Evolutionary conservation across 179 eudicot species (phyloP).

Genomic region (Carnegiea gigantea): DNA sequence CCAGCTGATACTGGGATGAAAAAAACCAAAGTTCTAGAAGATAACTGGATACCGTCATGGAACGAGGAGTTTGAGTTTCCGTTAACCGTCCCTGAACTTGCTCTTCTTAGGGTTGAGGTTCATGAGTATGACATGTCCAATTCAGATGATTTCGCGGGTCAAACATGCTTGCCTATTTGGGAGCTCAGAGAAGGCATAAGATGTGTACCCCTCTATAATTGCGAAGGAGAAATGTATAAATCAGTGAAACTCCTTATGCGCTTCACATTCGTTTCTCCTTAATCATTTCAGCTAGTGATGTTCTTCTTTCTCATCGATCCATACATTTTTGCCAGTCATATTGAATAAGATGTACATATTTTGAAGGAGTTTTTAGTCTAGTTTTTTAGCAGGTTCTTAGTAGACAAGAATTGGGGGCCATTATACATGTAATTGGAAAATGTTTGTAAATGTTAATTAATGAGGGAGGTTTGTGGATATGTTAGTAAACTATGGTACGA

Average conservation of each 20-base stretch:
- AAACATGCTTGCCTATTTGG: slow-evolving; percentile 72
- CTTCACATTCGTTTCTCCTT: slow-evolving; percentile 45
- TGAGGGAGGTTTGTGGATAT: not conserved
- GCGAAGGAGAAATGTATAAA: slow-evolving; percentile 66
- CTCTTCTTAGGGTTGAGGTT: slow-evolving; percentile 81
- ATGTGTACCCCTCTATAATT: slow-evolving; percentile 59
- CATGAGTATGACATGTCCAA: slow-evolving; percentile 92
- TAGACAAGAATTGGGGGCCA: not conserved
- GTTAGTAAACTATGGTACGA: not conserved
- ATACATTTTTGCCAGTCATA: not conserved
- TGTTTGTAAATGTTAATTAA: not conserved
- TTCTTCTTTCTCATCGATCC: not conserved
- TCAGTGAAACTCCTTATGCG: slow-evolving; percentile 82
- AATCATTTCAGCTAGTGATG: not conserved
- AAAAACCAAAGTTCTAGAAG: slow-evolving; percentile 73
- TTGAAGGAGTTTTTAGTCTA: too few species aligned
- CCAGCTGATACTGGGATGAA: slow-evolving; percentile 57
- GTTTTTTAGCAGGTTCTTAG: not conserved
- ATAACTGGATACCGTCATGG: slow-evolving; percentile 88
- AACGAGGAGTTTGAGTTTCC: slow-evolving; percentile 74
- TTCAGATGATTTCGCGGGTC: slow-evolving; percentile 94
- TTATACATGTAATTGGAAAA: not conserved
- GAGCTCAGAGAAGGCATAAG: slow-evolving; percentile 78
- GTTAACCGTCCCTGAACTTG: slow-evolving; percentile 82
- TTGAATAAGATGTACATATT: too few species aligned